Evolutionary conservation across 441 rosid genomes (phyloP), one percentile per base, ranked within the genome.

Genomic region (Gossypium gossypioides): DNA sequence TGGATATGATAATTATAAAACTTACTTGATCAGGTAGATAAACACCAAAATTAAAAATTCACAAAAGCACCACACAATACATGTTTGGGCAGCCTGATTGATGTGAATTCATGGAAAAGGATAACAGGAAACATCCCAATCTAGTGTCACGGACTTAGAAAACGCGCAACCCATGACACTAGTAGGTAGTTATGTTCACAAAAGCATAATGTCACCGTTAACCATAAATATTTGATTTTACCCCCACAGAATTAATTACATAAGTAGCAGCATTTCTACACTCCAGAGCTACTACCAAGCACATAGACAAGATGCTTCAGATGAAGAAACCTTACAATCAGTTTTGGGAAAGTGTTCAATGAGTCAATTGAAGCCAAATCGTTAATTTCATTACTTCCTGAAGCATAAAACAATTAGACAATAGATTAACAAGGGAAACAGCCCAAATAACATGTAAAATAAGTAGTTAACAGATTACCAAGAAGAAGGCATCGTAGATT

Each of bases 401-500:
- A 80, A 75, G 74, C 74, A 63, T 25, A 70, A 29, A 78, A 44
- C 5, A 51, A 50, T 55, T 12, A 32, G 50, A 58, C 52, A 60
- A 59, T 50, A 56, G 54, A 64, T 76, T 42, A 79, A 75, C 44
- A 52, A 75, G 48, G 15, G 27, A 57, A 21, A 58, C 71, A 71
- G 15, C 52, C 24, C 15, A 25, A 50, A 25, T 50, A 24, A n/a
- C 4, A 54, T 2, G n/a, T 25, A 42, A 24, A 70, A 12, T 16
- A 75, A 40, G 62, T 24, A n/a, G 40, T 2, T 16, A 62, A 59
- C 27, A 40, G 70, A 54, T 79, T 88, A 92, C 97, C 99, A 57
- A 92, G 75, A 78, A 92, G 91, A 83, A 94, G 97, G 80, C 91
- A 92, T 29, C 74, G 81, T 77, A 94, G 71, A 70, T 80, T 92